These are phyloP conservation scores for Phylloporus sp. DNA, from an alignment of 768 basidiomycete species.

Conservation along the genomic window DNA sequence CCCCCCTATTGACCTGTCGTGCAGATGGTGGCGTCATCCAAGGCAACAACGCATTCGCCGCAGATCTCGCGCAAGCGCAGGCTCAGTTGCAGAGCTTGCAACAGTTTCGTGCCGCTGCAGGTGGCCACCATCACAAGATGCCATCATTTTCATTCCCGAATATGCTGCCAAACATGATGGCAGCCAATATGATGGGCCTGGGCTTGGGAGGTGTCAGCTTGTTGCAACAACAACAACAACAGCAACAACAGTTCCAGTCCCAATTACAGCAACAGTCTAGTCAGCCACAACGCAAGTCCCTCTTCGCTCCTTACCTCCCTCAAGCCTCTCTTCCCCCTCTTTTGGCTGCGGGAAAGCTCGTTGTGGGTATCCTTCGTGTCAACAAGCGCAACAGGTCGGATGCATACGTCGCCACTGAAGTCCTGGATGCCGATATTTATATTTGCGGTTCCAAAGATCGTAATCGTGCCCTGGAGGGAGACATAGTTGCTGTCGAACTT, in stretches of 20 bases:
- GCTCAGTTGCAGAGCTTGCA: slow-evolving; percentile 94
- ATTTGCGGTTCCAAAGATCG: slow-evolving; percentile 99
- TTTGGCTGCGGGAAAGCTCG: slow-evolving; percentile 93
- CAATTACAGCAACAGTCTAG: slow-evolving; percentile 90
- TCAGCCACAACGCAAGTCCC: slow-evolving; percentile 94
- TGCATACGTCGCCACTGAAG: slow-evolving; percentile 97
- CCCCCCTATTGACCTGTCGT: slow-evolving; percentile 9
- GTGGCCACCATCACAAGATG: slow-evolving; percentile 96
- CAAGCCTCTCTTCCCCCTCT: slow-evolving; percentile 96
- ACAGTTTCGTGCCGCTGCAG: slow-evolving; percentile 93
- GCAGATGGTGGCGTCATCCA: slow-evolving; percentile 73
- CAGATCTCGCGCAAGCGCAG: slow-evolving; percentile 94
- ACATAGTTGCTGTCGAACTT: slow-evolving; percentile 96
- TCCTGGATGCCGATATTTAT: slow-evolving; percentile 97
- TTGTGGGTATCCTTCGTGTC: slow-evolving; percentile 94
- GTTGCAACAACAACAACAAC: slow-evolving; percentile 86
- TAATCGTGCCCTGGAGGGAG: slow-evolving; percentile 96
- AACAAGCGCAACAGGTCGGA: slow-evolving; percentile 99
- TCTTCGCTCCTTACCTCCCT: slow-evolving; percentile 98
- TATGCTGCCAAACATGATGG: slow-evolving; percentile 97
- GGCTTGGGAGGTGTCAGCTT: slow-evolving; percentile 79
- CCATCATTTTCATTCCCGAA: slow-evolving; percentile 97
- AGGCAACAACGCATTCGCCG: slow-evolving; percentile 59
- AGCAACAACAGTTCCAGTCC: slow-evolving; percentile 75
- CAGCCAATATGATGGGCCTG: slow-evolving; percentile 92